Base-by-base conservation (phyloP, 2,329 filamentous ascomycete genomes). In the Nothopassalora personata region DNA sequence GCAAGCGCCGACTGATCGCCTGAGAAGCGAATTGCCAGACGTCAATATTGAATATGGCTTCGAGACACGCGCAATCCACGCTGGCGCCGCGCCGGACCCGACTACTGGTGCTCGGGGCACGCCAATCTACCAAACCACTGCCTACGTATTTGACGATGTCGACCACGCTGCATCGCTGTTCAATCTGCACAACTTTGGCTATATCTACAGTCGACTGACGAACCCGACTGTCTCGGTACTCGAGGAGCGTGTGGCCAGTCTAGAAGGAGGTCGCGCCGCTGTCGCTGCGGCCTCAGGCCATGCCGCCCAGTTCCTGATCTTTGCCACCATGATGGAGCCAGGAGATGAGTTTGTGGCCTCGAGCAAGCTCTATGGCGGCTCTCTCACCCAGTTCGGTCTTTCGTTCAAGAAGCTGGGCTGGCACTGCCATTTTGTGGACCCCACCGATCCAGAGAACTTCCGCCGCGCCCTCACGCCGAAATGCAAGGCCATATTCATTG, bases 391-490 rank as follows among this genome's bases (percentile, higher is more conserved):
- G 30, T 62, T 62, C 51, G 47, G 57, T 18, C 57, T 62, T 50
- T 60, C 60, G 8, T 62, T 62, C 60, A 59, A 59, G 53, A 61
- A 61, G 57, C 57, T 62, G 36, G 60, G 57, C 54, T 62, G 60
- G 60, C 57, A 62, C 36, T 62, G 57, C 51, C 53, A 57, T 27
- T 60, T 62, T 36, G 60, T 60, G 27, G 60, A 60, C 50, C 57
- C 57, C 27, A 62, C 57, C 36, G 60, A 61, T 47, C 60, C 57
- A 19, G 57, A 60, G 31, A 62, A 60, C 46, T 62, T 60, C 60
- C 60, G 60, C 6, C 57, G 57, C 36, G 36, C 34, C 43, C 57
- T 62, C 57, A 60, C 60, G 50, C 57, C 60, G 33, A 62, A 62
- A 55, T 60, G 57, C 50, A 62, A 60, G 50, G 60, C 60, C 13